These are phyloP conservation scores for Neltuma alba DNA, from an alignment of 306 rosid species.

Conservation along the genomic window DNA sequence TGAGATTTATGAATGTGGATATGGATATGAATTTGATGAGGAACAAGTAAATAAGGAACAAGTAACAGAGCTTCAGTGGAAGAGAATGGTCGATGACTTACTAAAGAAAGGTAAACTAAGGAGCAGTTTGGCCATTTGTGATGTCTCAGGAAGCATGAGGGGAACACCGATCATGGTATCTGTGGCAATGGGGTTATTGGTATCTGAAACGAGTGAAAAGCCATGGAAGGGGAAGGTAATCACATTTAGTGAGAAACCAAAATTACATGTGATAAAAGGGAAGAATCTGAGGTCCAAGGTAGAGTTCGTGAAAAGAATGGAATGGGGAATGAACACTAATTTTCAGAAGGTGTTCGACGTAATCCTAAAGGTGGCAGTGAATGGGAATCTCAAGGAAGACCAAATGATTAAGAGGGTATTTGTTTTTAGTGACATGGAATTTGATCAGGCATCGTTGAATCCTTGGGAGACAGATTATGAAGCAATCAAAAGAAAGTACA, in stretches of 20 bases:
- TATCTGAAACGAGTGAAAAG: constrained; percentile 60
- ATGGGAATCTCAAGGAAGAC: constrained; percentile 55
- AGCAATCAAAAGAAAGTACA: constrained; percentile 54
- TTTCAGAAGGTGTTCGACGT: constrained; percentile 70
- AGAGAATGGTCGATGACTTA: constrained; percentile 62
- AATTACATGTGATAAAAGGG: constrained; percentile 61
- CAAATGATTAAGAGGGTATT: constrained; percentile 66
- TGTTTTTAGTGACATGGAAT: constrained; percentile 66
- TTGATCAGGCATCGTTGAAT: constrained; percentile 43
- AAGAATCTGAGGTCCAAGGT: constrained; percentile 43
- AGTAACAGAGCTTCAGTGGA: constrained; percentile 66
- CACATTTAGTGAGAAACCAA: constrained; percentile 51
- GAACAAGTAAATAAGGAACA: no score
- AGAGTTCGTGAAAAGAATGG: constrained; percentile 45
- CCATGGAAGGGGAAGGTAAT: constrained; percentile 76
- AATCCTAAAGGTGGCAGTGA: constrained; percentile 56
- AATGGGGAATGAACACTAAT: constrained; percentile 51
- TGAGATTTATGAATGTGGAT: no score
- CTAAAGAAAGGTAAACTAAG: constrained; percentile 47
- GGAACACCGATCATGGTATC: constrained; percentile 66
- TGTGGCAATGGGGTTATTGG: constrained; percentile 66
- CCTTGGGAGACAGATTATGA: constrained; percentile 74
- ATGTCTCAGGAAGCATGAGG: constrained; percentile 55
- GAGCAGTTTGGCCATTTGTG: constrained; percentile 60
- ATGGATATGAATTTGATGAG: no score